Conservation (phyloP, 1,139 yeast genomes). For the Trichomonascaceae sp. region DNA sequence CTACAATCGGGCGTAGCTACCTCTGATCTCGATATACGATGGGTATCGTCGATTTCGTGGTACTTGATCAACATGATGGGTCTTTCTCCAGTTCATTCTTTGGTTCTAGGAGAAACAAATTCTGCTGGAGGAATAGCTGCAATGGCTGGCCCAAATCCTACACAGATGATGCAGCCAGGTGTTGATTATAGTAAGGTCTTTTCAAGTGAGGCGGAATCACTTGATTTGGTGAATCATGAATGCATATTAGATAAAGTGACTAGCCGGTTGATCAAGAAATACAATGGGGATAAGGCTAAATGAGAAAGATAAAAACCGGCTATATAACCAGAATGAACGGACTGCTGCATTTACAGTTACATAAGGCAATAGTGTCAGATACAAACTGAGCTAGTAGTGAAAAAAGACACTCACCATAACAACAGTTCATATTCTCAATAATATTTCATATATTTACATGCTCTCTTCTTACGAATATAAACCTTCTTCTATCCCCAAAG, state of each 20-base stretch:
- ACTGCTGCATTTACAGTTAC: too few species aligned
- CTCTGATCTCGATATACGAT: conserved; percentile 77
- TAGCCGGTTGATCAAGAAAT: conserved; percentile 44
- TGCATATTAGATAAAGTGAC: conserved; percentile 59
- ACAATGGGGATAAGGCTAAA: conserved; percentile 2
- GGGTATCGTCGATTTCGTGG: conserved; percentile 98
- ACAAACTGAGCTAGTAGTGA: too few species aligned
- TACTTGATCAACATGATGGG: conserved; percentile 88
- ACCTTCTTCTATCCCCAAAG: conserved; percentile 71
- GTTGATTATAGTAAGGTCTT: conserved; percentile 49
- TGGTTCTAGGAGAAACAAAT: conserved; percentile 55
- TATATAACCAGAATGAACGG: not conserved
- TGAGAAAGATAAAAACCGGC: not conserved
- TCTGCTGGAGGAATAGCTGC: conserved; percentile 36
- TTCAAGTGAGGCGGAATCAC: conserved; percentile 66
- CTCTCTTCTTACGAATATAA: conserved; percentile 46
- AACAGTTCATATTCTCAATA: not conserved
- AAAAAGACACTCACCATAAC: not conserved
- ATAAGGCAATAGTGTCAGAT: not conserved
- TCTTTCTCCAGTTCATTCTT: conserved; percentile 69
- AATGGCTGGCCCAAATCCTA: conserved; percentile 21
- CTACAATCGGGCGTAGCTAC: conserved; percentile 84
- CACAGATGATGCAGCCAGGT: conserved; percentile 43
- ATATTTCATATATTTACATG: not conserved
- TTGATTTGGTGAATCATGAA: conserved; percentile 59